Evolutionary conservation across 1,284 basidiomycete species (phyloP).

Genomic region (Xanthoconium separans): DNA sequence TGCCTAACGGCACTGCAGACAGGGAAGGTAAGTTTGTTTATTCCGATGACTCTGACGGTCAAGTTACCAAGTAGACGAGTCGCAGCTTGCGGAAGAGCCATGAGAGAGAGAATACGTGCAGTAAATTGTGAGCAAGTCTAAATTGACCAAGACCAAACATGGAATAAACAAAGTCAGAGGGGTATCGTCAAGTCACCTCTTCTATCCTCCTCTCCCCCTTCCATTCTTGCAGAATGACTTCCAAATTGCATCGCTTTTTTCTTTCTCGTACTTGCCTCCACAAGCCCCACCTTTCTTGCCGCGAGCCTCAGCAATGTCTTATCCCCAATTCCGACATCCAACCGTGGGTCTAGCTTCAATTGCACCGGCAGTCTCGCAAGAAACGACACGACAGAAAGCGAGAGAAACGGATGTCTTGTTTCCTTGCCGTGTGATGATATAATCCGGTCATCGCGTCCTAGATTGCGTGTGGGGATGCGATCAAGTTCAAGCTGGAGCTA

Average conservation of each 20-base stretch:
- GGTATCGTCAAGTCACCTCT: slow-evolving; percentile 46
- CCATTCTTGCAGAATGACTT: slow-evolving; percentile 89
- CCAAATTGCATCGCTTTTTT: slow-evolving; percentile 99
- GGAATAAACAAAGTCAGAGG: slow-evolving; percentile 18
- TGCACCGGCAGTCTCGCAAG: slow-evolving; percentile 76
- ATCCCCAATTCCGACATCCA: slow-evolving; percentile 76
- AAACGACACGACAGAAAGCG: slow-evolving; percentile 73
- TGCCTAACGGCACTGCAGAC: slow-evolving; percentile 68
- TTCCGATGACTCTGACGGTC: neutral
- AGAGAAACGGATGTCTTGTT: slow-evolving; percentile 87
- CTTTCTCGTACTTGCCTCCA: slow-evolving; percentile 67
- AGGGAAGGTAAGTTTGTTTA: slow-evolving; percentile 7
- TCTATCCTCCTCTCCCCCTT: slow-evolving; percentile 49
- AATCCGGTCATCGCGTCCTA: slow-evolving; percentile 92
- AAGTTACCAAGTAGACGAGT: slow-evolving; percentile 47
- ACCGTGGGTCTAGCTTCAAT: slow-evolving; percentile 74
- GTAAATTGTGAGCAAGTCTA: neutral
- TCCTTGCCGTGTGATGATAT: slow-evolving; percentile 89
- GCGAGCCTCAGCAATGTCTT: slow-evolving; percentile 82
- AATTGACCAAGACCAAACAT: slow-evolving; percentile 19
- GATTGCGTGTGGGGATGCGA: slow-evolving; percentile 85
- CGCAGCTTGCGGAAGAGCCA: slow-evolving; percentile 50
- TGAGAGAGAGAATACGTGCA: slow-evolving; percentile 15
- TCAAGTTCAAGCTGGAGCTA: slow-evolving; percentile 92
- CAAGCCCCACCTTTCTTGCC: slow-evolving; percentile 65